Conservation (phyloP, 192 early-diverging fungal species). For the Entomortierella beljakovae region DNA sequence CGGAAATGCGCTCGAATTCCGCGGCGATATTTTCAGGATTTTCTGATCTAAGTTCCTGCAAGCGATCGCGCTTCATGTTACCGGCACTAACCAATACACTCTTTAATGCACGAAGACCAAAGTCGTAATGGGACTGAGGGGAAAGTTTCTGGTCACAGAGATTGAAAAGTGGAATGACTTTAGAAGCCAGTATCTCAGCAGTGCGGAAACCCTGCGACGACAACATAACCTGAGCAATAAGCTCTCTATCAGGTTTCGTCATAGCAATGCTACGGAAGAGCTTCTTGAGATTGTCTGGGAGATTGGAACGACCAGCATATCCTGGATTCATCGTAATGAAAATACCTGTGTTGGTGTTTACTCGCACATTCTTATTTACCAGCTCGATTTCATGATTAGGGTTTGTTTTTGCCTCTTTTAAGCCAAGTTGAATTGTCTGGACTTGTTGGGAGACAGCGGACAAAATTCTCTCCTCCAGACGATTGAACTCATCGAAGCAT, state of each 20-base stretch:
- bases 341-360: conserved; percentile 93
- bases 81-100: conserved; percentile 99
- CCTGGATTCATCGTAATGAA: conserved; percentile 99
- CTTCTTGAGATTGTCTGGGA: conserved; percentile 99
- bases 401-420: conserved; percentile 71
- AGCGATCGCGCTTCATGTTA: conserved; percentile 92
- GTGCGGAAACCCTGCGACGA: conserved; percentile 99
- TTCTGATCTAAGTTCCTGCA: conserved; percentile 60
- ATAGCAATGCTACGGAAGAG: conserved; percentile 99
- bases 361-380: conserved; percentile 85
- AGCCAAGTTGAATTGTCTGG: conserved; percentile 97
- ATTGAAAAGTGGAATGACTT: conserved; percentile 98
- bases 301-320: conserved; percentile 97
- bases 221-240: conserved; percentile 99
- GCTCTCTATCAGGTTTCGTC: conserved; percentile 97
- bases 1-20: conserved; percentile 68
- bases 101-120: conserved; percentile 98
- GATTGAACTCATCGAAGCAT: conserved; percentile 99
- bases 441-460: conserved; percentile 99
- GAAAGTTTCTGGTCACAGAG: conserved; percentile 95
- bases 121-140: conserved; percentile 98
- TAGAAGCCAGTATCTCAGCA: conserved; percentile 92
- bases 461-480: conserved; percentile 96
- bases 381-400: conserved; percentile 90
- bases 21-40: conserved; percentile 53